A percentile compares a stretch with the other conserved stretches of the same genome.
phyloP scores from a whole-genome alignment of 2,329 filamentous ascomycete genomes.

The Chaetomium sp. region DNA sequence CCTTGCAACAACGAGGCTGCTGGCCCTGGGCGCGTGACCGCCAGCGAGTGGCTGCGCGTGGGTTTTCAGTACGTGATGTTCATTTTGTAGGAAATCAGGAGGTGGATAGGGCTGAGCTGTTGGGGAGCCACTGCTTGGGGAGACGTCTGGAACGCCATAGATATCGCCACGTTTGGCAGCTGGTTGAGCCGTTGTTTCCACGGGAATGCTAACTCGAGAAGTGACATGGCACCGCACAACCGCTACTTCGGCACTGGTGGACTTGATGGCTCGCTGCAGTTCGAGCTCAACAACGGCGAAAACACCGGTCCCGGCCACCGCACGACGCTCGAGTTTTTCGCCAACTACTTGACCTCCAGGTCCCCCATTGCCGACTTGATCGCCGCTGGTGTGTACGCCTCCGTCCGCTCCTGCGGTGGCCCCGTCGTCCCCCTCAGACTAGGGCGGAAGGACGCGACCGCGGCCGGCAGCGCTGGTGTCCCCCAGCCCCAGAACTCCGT shows the following conservation, averaged over 20 bases:
- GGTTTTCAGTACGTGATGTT: constrained; percentile 61
- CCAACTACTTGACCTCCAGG: constrained; percentile 53
- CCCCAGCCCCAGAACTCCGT: constrained; percentile 60
- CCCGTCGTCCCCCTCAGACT: constrained; percentile 55
- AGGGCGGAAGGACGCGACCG: constrained; percentile 58
- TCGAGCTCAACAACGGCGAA: constrained; percentile 57
- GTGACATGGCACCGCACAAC: constrained; percentile 50
- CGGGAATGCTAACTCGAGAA: constrained; percentile 20
- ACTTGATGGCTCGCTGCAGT: constrained; percentile 62
- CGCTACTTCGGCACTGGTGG: constrained; percentile 53
- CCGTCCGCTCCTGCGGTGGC: constrained; percentile 61
- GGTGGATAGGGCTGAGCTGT: no score
- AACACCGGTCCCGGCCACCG: constrained; percentile 59
- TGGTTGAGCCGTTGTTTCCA: neutral
- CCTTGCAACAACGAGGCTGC: constrained; percentile 58
- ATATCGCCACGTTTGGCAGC: neutral
- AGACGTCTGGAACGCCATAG: neutral
- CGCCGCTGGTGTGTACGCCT: constrained; percentile 59
- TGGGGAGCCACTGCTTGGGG: neutral
- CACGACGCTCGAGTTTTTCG: constrained; percentile 56
- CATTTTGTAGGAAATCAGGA: neutral
- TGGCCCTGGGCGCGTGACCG: constrained; percentile 58
- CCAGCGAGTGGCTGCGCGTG: constrained; percentile 63
- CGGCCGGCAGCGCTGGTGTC: constrained; percentile 51
- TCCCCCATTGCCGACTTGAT: constrained; percentile 60